phyloP scores from a whole-genome alignment of 257 asterid species.

The Salvia rosmarinus region DNA sequence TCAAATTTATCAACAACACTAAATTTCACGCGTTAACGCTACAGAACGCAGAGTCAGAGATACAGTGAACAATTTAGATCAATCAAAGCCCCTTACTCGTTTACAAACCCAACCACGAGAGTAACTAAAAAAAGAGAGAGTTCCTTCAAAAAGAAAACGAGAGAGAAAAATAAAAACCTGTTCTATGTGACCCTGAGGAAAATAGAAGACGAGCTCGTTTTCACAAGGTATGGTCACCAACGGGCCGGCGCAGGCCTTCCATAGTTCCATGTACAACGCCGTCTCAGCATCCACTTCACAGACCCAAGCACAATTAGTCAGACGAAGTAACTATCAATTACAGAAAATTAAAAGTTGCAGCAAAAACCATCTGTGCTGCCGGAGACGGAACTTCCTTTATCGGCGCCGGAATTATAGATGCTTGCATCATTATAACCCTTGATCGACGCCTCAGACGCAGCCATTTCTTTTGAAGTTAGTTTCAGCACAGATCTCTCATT shows the following conservation, averaged over 20 bases:
- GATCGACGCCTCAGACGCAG: conserved; percentile 61
- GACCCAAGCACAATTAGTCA: neutral
- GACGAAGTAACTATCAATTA: neutral
- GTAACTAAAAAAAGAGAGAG: too few relatives aligned
- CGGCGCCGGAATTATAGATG: conserved; percentile 39
- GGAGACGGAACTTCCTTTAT: conserved; percentile 43
- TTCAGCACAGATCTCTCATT: conserved; percentile 73
- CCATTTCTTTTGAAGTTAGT: conserved; percentile 45
- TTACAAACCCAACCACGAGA: neutral
- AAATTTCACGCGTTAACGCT: neutral
- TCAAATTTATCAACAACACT: neutral
- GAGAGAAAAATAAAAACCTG: conserved; percentile 51
- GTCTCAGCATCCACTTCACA: conserved; percentile 67
- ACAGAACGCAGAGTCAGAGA: conserved; percentile 16
- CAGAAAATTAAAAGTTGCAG: neutral
- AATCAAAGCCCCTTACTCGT: neutral
- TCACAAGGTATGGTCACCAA: conserved; percentile 88
- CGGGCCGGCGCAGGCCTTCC: conserved; percentile 99
- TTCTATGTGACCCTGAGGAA: conserved; percentile 98
- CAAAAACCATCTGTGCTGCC: conserved; percentile 50
- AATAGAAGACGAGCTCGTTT: conserved; percentile 78
- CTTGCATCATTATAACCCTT: conserved; percentile 54
- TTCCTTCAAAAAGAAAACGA: too few relatives aligned
- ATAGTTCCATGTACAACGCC: conserved; percentile 85
- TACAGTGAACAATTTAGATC: conserved; percentile 25